A percentile compares a stretch with the other conserved stretches of the same genome.
phyloP scores from a whole-genome alignment of 495 filamentous ascomycete species.

The Cudoniella acicularis region DNA sequence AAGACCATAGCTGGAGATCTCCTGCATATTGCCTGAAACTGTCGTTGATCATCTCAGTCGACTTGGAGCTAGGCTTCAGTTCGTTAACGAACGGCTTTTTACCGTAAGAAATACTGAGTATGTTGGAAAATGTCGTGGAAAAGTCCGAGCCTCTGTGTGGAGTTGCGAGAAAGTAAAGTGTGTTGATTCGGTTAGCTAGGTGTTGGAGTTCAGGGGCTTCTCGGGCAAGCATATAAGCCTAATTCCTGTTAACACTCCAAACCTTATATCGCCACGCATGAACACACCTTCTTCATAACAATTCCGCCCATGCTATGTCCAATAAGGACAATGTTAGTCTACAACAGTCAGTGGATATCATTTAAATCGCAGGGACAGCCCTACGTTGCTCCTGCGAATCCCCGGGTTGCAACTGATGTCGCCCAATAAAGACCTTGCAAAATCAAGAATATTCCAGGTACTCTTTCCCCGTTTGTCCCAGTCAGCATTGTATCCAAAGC shows the following conservation, averaged over 20 bases:
- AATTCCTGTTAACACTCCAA: background rate
- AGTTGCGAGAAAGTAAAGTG: slow-evolving; percentile 32
- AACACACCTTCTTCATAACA: background rate
- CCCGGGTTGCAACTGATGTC: background rate
- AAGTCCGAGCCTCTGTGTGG: slow-evolving; percentile 47
- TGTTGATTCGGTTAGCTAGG: background rate
- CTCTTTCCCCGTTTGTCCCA: background rate
- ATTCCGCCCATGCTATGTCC: background rate
- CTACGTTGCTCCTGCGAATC: background rate
- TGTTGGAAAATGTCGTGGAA: slow-evolving; percentile 37
- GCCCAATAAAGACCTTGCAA: slow-evolving; percentile 1
- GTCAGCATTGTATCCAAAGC: slow-evolving; percentile 28
- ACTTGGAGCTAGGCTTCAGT: slow-evolving; percentile 30
- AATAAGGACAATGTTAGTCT: background rate
- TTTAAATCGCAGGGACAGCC: background rate
- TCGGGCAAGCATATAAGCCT: background rate
- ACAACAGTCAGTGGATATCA: background rate
- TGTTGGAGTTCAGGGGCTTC: background rate
- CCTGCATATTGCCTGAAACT: slow-evolving; percentile 41
- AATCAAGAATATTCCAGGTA: background rate
- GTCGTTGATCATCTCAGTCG: slow-evolving; percentile 42
- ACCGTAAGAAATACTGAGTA: slow-evolving; percentile 29
- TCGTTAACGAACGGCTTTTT: slow-evolving; percentile 41
- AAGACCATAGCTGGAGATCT: slow-evolving; percentile 39
- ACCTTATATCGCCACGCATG: background rate